Conservation (phyloP, 345 rosid genomes). For the Populus davidiana region DNA sequence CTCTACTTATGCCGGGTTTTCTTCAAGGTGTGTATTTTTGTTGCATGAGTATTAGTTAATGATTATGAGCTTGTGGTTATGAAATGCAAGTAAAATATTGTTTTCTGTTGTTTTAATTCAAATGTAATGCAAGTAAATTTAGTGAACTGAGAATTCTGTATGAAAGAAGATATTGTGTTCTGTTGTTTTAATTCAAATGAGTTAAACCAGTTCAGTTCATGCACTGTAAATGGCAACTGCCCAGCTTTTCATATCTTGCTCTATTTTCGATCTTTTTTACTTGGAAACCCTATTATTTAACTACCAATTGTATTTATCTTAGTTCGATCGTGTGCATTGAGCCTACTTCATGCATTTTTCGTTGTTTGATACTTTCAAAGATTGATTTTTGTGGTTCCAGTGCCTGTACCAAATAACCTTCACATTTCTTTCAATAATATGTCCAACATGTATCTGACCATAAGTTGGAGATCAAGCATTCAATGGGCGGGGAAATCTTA, state of each 20-base stretch:
- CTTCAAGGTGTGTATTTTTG: conserved; percentile 25
- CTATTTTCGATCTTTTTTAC: not conserved
- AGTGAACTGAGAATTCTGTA: not conserved
- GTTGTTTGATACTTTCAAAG: not conserved
- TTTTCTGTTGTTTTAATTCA: too few species aligned
- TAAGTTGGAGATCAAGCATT: not conserved
- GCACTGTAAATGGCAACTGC: not conserved
- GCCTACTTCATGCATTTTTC: not conserved
- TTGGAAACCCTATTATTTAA: not conserved
- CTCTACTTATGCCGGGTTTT: conserved; percentile 34
- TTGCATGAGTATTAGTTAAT: not conserved
- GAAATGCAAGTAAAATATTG: not conserved
- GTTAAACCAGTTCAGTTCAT: not conserved
- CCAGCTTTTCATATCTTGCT: not conserved
- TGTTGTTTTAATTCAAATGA: not conserved
- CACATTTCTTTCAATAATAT: not conserved
- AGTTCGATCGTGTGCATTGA: not conserved
- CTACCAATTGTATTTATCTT: not conserved
- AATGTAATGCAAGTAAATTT: not conserved
- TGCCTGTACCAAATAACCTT: not conserved
- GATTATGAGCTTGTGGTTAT: not conserved
- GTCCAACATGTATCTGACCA: not conserved
- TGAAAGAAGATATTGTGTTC: not conserved
- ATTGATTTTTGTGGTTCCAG: not conserved
- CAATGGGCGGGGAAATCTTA: not conserved